These are phyloP conservation scores for Morella rubra DNA, from an alignment of 306 rosid genomes.

Conservation along the genomic window DNA sequence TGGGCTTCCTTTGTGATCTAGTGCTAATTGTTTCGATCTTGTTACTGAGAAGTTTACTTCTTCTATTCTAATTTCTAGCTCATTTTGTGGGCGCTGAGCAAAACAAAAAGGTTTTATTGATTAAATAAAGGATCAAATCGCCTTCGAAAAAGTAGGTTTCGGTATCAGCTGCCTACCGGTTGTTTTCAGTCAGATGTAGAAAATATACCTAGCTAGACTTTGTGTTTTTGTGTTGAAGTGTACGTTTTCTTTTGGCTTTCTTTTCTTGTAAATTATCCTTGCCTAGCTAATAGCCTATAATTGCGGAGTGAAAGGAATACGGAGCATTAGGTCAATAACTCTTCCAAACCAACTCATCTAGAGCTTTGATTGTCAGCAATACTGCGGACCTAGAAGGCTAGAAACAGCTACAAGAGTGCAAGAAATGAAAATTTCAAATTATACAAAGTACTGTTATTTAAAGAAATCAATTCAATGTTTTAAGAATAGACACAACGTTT, in stretches of 20 bases:
- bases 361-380: background rate
- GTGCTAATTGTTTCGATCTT: too few species aligned
- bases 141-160: background rate
- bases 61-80: background rate
- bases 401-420: background rate
- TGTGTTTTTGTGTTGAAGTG: conserved; percentile 17
- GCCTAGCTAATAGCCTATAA: too few species aligned
- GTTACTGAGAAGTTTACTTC: too few species aligned
- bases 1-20: too few species aligned
- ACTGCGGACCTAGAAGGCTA: background rate
- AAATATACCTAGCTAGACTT: background rate
- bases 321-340: too few species aligned
- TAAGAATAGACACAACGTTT: too few species aligned
- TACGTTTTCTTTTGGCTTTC: conserved; percentile 12
- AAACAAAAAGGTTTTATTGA: background rate
- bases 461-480: too few species aligned
- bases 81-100: background rate
- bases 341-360: conserved; percentile 7
- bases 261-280: conserved; percentile 9
- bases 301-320: too few species aligned
- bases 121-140: background rate
- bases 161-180: background rate
- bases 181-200: conserved; percentile 1
- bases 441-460: too few species aligned
- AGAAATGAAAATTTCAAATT: background rate